Conservation (phyloP, 768 basidiomycete genomes). For the Panaeolus papilionaceus region DNA sequence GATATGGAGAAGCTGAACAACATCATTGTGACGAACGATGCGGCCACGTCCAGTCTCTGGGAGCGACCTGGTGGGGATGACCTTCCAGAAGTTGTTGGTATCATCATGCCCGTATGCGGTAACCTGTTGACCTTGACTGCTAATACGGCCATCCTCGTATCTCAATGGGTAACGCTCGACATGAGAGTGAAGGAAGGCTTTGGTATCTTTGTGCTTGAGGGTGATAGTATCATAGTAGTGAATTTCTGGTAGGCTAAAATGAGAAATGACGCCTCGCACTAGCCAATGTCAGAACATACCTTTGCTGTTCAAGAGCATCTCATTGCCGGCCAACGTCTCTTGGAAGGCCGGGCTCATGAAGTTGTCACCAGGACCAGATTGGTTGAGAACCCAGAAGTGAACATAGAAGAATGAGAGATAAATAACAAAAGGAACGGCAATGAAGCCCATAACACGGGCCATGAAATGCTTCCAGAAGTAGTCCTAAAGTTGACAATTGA, state of each 20-base stretch:
- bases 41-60: conserved; percentile 94
- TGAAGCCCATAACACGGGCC: conserved; percentile 85
- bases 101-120: conserved; percentile 96
- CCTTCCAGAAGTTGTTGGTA: conserved; percentile 94
- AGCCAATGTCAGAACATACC: conserved; percentile 52
- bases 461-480: conserved; percentile 89
- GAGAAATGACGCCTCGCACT: conserved; percentile 10
- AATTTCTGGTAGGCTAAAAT: conserved; percentile 68
- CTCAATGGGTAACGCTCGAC: conserved; percentile 88
- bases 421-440: conserved; percentile 85
- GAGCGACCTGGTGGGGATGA: conserved; percentile 93
- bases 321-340: conserved; percentile 91
- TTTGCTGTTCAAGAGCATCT: conserved; percentile 89
- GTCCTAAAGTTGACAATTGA: conserved; percentile 55
- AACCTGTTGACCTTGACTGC: conserved; percentile 95
- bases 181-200: conserved; percentile 94
- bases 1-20: conserved; percentile 89
- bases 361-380: conserved; percentile 90
- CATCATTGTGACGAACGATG: conserved; percentile 87
- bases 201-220: conserved; percentile 91
- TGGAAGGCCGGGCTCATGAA: conserved; percentile 99
- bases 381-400: conserved; percentile 87
- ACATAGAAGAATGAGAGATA: conserved; percentile 97
- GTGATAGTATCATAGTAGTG: conserved; percentile 91
- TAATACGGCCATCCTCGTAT: conserved; percentile 95